phyloP scores from a whole-genome alignment of 2,329 filamentous ascomycete species.

The Verticillium klebahnii region DNA sequence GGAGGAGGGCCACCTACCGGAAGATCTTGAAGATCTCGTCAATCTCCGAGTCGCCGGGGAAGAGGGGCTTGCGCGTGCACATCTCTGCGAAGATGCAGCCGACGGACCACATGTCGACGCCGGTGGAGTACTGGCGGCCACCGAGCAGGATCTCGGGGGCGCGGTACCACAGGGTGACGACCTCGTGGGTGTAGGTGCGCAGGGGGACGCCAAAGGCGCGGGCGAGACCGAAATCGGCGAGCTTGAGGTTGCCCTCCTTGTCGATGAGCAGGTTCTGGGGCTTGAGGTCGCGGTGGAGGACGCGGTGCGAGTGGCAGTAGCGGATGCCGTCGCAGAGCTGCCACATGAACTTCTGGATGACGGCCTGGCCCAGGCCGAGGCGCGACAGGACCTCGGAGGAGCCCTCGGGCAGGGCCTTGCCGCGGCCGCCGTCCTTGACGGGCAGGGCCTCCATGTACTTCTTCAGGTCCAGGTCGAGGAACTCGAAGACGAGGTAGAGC shows the following conservation, averaged over 20 bases:
- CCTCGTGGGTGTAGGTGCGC: conserved; percentile 90
- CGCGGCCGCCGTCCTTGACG: conserved; percentile 76
- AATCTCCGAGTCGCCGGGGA: conserved; percentile 87
- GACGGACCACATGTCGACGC: conserved; percentile 94
- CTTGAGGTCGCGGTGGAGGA: conserved; percentile 85
- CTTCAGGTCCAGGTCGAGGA: conserved; percentile 86
- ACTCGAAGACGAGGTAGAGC: conserved; percentile 89
- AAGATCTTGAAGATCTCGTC: conserved; percentile 92
- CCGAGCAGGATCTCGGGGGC: conserved; percentile 86
- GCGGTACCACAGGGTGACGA: conserved; percentile 92
- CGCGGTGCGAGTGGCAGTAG: conserved; percentile 85
- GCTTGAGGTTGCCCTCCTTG: conserved; percentile 80
- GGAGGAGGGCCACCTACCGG: conserved; percentile 48
- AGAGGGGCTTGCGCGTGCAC: conserved; percentile 89
- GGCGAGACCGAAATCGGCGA: conserved; percentile 86
- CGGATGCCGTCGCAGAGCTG: conserved; percentile 79
- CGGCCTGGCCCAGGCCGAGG: conserved; percentile 69
- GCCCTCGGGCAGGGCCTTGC: conserved; percentile 79
- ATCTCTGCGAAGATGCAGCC: conserved; percentile 96
- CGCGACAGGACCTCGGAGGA: conserved; percentile 58
- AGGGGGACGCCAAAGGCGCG: conserved; percentile 88
- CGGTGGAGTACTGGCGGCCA: conserved; percentile 87
- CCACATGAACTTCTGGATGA: conserved; percentile 91
- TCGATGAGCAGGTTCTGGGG: conserved; percentile 88
- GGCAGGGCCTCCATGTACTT: conserved; percentile 94